Base-by-base conservation (phyloP, 2,329 filamentous ascomycete genomes). In the Cercospora sojina region DNA sequence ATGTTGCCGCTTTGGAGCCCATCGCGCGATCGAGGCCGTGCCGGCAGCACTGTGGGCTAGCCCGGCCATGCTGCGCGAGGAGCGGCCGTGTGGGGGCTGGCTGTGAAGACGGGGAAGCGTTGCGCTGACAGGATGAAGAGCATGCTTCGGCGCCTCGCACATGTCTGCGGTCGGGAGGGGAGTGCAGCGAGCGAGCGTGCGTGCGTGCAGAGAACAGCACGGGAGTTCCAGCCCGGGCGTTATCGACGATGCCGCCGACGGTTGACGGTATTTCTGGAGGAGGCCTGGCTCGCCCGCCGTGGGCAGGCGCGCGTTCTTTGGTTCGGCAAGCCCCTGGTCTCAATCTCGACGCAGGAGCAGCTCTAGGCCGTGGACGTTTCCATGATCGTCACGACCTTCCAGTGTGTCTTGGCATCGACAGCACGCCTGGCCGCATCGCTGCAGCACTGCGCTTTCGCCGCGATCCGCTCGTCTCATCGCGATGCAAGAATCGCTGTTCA, bases 401-500 rank as follows among this genome's bases (percentile, higher is more conserved):
- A 32, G 31, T 12, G 31, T 32, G 9, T 10, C 31, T 32, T 32
- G 31, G 31, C 31, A 32, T 32, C 31, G 31, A 32, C 31, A 12
- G 31, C 31, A 12, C 31, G 31, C 31, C 31, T 32, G 31, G 31
- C 1, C 9, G 9, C 31, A 32, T 32, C 31, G 31, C 10, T 32
- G 31, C 31, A 47, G 41, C 8, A 49, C 12, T 43, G 23, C 18
- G 23, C 8, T 41, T 16, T 20, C 18, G 29, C 59, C 38, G 47
- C 59, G 59, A 62, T 62, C 59, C 18, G 27, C 32, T 41, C 31
- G 31, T 12, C 31, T 12, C 31, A 32, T 32, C 31, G 31, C 59
- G 59, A 62, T 62, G 59, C 16, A n/a, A 27, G 23, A n/a, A 47
- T 29, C 29, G 56, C 18, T n/a, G 6, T 47, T 41, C 55, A 47